Evolutionary conservation across 352 stramenopile genomes (phyloP), one percentile per base, ranked within the genome.

Genomic region (Phytopythium helicoides): DNA sequence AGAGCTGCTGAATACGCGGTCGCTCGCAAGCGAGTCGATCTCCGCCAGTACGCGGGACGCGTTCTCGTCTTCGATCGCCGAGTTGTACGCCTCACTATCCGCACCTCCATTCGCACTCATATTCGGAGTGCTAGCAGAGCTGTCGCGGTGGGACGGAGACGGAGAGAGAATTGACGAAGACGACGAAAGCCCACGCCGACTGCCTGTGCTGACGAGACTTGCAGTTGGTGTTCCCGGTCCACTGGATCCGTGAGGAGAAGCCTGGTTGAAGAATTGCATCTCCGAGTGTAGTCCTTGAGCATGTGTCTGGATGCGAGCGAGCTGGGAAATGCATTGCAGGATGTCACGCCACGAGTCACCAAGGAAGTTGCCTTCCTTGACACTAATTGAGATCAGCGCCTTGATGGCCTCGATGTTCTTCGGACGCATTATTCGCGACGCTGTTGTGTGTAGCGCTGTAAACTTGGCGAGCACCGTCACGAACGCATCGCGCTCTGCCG

Each of bases 331-430:
- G 59, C 93, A 98, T 59, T 97, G 94, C 21, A 99, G 66, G 47
- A 99, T 96, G 31, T 94, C 83, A 28, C 84, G 78, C 98, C 98
- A 99, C 39, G 91, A 97, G 56, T 98, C 96, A 21, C 90, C 91
- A 12, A 99, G 76, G 61, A 97, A 97, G 66, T 99, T 97, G 36
- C 96, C 96, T 64, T 99, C 96, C 57, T 97, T 95, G 10, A 98
- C 83, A 9, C 95, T 97, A 64, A 99, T 97, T 11, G 83, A 96
- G 18, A 99, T 87, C 3, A 99, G 73, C 39, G 97, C 95, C 52
- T 97, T 92, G 65, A 99, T 97, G 35, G 94, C 97, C 47, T 98
- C 94, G 53, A 99, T 97, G 71, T 99, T 97, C 75, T 99, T 99
- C 15, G 82, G 80, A 18, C 96, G 94, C 83, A 99, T 95, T 51